These are phyloP conservation scores for Inga laurina DNA, from an alignment of 306 rosid species.

Conservation along the genomic window DNA sequence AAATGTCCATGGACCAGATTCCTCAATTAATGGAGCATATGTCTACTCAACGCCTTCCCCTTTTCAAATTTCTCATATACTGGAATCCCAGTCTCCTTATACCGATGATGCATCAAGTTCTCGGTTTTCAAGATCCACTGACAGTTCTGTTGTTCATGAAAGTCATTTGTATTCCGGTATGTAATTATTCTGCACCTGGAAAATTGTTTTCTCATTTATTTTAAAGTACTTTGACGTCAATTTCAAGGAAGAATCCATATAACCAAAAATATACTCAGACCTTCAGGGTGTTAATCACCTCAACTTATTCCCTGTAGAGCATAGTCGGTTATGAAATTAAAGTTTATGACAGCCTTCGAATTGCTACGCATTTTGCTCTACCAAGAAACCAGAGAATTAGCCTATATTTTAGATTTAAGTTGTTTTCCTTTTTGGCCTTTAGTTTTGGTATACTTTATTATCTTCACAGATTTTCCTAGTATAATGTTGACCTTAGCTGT, in stretches of 20 bases:
- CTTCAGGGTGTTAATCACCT: constrained; percentile 6
- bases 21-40: constrained; percentile 88
- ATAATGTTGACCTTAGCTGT: constrained; percentile 27
- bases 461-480: constrained; percentile 12
- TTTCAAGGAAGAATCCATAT: constrained; percentile 24
- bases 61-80: constrained; percentile 76
- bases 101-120: constrained; percentile 44
- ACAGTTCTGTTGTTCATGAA: constrained; percentile 44
- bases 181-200: constrained; percentile 32
- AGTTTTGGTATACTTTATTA: constrained; percentile 15
- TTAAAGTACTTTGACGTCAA: constrained; percentile 19
- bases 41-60: constrained; percentile 81
- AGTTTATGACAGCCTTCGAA: constrained; percentile 10
- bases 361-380: not conserved
- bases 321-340: not conserved
- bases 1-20: constrained; percentile 87
- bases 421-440: not conserved
- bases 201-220: constrained; percentile 19
- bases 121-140: constrained; percentile 45
- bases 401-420: not conserved
- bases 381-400: not conserved
- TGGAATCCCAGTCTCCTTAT: constrained; percentile 66
- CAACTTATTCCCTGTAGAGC: constrained; percentile 4
- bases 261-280: constrained; percentile 7
- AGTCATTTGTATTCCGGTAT: constrained; percentile 56